Percentiles rank a stretch among this genome's conserved stretches.
phyloP scores from a whole-genome alignment of 2,329 filamentous ascomycete species.

The Nigrospora sphaerica region DNA sequence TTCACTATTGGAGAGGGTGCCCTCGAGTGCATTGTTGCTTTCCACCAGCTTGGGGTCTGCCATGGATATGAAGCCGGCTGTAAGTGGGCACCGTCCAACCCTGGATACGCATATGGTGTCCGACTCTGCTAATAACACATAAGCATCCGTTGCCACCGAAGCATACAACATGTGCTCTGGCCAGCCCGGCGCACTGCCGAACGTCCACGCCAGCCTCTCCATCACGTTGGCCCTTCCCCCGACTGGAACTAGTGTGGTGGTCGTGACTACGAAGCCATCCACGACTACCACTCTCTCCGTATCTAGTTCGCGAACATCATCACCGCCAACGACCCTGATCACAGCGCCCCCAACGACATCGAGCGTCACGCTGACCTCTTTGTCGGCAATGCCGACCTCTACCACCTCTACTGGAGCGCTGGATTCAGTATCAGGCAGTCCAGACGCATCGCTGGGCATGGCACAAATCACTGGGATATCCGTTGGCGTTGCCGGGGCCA shows the following conservation, averaged over 20 bases:
- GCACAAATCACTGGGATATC: conserved; percentile 52
- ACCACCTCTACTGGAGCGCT: conserved; percentile 2
- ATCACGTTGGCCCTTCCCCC: conserved; percentile 43
- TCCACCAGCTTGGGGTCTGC: conserved; percentile 44
- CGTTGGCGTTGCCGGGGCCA: conserved; percentile 43
- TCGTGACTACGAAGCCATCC: conserved; percentile 3
- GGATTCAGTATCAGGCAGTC: background rate
- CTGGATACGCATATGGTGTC: too few species aligned
- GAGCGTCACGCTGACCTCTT: conserved; percentile 2
- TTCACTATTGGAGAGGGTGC: conserved; percentile 68
- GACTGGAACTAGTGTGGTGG: conserved; percentile 20
- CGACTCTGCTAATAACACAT: background rate
- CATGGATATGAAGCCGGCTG: conserved; percentile 32
- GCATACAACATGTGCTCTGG: conserved; percentile 54
- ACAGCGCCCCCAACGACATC: background rate
- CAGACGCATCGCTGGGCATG: conserved; percentile 19
- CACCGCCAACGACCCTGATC: conserved; percentile 1
- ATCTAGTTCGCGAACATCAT: conserved; percentile 5
- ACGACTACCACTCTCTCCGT: background rate
- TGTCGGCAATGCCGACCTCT: background rate
- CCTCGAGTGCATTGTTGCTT: conserved; percentile 57
- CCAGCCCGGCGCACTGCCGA: conserved; percentile 40
- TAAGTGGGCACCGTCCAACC: conserved; percentile 13
- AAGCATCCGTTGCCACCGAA: conserved; percentile 34
- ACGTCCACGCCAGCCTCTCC: conserved; percentile 51